Conservation (phyloP, 1,284 basidiomycete genomes). For the Ustilago xerochloae region DNA sequence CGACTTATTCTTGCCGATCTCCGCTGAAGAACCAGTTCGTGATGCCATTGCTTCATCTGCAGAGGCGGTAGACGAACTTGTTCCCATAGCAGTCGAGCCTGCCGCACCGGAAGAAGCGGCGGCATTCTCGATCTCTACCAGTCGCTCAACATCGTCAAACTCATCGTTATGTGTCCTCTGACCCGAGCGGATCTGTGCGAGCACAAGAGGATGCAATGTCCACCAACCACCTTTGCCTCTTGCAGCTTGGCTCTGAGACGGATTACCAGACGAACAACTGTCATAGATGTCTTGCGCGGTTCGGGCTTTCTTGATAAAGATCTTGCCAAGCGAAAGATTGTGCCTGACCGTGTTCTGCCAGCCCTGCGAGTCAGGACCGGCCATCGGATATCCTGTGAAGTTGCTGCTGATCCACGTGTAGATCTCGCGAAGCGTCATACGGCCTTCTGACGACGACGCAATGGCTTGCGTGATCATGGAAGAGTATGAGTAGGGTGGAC, state of each 20-base stretch:
- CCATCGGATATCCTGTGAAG: slow-evolving; percentile 56
- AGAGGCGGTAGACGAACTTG: slow-evolving; percentile 9
- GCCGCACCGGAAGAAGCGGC: slow-evolving; percentile 3
- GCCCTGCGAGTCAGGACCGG: slow-evolving; percentile 54
- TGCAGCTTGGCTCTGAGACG: slow-evolving; percentile 53
- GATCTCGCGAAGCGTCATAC: slow-evolving; percentile 62
- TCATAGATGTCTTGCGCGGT: slow-evolving; percentile 57
- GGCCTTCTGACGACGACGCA: slow-evolving; percentile 51
- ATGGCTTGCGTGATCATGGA: slow-evolving; percentile 64
- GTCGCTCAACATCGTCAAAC: slow-evolving; percentile 45
- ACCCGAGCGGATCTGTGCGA: slow-evolving; percentile 44
- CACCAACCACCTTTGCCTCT: slow-evolving; percentile 61
- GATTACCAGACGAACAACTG: slow-evolving; percentile 53
- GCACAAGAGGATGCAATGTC: slow-evolving; percentile 48
- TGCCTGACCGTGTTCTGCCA: slow-evolving; percentile 65
- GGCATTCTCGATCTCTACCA: slow-evolving; percentile 45
- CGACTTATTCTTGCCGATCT: slow-evolving; percentile 8
- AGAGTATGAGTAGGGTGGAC: slow-evolving; percentile 61
- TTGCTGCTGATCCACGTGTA: slow-evolving; percentile 62
- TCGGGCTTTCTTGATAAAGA: slow-evolving; percentile 57
- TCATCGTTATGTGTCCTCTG: slow-evolving; percentile 43
- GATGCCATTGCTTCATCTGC: background rate
- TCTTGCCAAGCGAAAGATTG: slow-evolving; percentile 61
- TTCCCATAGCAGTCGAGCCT: slow-evolving; percentile 3
- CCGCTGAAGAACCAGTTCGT: background rate